Base-by-base conservation (phyloP, 352 stramenopile genomes). In the Phytopythium chamaehyphon region DNA sequence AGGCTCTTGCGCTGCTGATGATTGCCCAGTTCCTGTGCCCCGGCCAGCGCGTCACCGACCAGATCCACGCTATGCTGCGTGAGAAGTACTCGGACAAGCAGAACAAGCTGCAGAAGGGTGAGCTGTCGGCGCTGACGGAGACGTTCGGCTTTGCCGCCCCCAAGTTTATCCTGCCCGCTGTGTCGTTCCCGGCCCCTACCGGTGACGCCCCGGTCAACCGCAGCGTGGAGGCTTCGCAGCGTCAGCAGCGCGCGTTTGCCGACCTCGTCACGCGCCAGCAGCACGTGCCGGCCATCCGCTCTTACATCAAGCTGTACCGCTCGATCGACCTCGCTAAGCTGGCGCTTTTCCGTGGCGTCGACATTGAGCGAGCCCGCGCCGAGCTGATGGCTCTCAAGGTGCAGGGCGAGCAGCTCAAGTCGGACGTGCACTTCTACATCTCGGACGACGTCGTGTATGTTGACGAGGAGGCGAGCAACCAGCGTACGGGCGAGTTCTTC, bases 251-350 rank as follows among this genome's bases (percentile, higher is more conserved):
- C 55, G 66, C 90, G 24, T 98, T 98, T 55, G 76, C 89, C 43
- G 79, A 92, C 36, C 90, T 98, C 71, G 92, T 98, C 40, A 57
- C 67, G 28, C 71, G 80, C 38, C 88, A 98, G 64, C 67, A 86
- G 54, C 82, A 86, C 48, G 81, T 98, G 48, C 76, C 88, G 40
- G 93, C 92, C 58, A 79, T 98, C 44, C 74, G 93, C 50, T 97
- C 89, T 45, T 98, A 97, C 77, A 82, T 99, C 62, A 98, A 97
- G 62, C 74, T 99, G 7, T 99, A 99, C 76, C 97, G 93, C 7
- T 97, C 92, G 42, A 97, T 99, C 65, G 79, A 85, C 37, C 66
- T 98, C 33, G 83, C 81, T 36, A 99, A 99, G 75, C 79, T 99
- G 22, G 90, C 90, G 18, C 72, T 75, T 37, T 98, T 98, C 75